Base-by-base conservation (phyloP, 352 stramenopile species). In the Phytophthora colocasiae region DNA sequence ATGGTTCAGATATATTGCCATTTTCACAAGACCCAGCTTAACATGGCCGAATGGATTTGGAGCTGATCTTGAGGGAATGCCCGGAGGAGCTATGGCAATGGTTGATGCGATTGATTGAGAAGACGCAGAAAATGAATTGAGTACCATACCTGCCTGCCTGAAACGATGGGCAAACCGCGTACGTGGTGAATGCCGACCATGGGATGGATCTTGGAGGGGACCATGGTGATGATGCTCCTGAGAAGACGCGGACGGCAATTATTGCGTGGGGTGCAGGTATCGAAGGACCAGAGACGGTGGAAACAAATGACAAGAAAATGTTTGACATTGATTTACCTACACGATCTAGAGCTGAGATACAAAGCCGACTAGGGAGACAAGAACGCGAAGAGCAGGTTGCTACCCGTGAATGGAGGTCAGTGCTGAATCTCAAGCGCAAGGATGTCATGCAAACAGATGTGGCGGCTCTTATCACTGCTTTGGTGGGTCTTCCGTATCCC, bases 361-460 rank as follows among this genome's bases (percentile, higher is more conserved):
- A 72, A 31, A 48, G 68, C 19, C 85, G 89, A 32, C 57, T 93
- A 5, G 27, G 63, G 6, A 63, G 64, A 0, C 85, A 93, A 41
- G 17, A 40, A 19, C 29, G 26, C 12, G 80, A 91, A 39, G 85
- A 93, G 52, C 32, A 62, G 1, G 53, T 58, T 24, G 85, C 85
- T 19, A 22, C 52, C 8, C 52, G 47, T 6, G 73, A 90, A 43
- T 93, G 83, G 77, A 59, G 52, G n/a, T 58, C 58, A 11, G 65
- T 95, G 17, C 24, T 61, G 4, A 27, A 70, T 15, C 66, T 92
- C 10, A 71, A 68, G 41, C 87, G 87, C 29, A 88, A 83, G 22
- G 87, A 95, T 62, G 81, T 92, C 17, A 91, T 94, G 81, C 87
- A 95, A 58, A 78, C 78, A n/a, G 87, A 95, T 66, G 70, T 95